Conservation (phyloP, 2,329 filamentous ascomycete genomes). For the Cephalotrichum gorgonifer region DNA sequence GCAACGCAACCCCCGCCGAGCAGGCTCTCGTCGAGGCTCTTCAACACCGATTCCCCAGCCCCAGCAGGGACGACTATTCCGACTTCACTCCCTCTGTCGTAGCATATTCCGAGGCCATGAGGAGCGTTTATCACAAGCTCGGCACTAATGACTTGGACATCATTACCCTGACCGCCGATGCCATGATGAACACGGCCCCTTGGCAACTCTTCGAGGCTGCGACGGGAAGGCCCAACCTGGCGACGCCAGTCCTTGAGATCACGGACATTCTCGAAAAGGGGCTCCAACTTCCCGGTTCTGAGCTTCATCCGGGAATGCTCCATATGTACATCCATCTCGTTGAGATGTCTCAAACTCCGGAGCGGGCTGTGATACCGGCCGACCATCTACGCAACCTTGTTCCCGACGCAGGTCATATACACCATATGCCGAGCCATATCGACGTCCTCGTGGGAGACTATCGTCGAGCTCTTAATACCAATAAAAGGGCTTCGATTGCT, state of each 20-base stretch:
- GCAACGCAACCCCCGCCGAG: slow-evolving; percentile 26
- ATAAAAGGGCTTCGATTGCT: slow-evolving; percentile 53
- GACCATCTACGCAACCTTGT: slow-evolving; percentile 53
- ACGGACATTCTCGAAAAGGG: slow-evolving; percentile 28
- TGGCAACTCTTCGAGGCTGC: slow-evolving; percentile 32
- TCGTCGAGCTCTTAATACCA: slow-evolving; percentile 52
- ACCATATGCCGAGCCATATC: slow-evolving; percentile 71
- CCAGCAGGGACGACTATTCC: slow-evolving; percentile 31
- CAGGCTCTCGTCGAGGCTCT: slow-evolving; percentile 48
- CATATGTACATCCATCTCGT: slow-evolving; percentile 71
- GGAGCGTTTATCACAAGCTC: slow-evolving; percentile 20
- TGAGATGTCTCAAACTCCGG: slow-evolving; percentile 63
- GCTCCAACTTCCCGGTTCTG: slow-evolving; percentile 35
- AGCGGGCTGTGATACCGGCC: slow-evolving; percentile 49
- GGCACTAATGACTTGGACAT: slow-evolving; percentile 27
- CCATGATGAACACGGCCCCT: slow-evolving; percentile 36
- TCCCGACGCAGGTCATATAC: slow-evolving; percentile 59
- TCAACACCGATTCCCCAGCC: no score
- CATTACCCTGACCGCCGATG: slow-evolving; percentile 25
- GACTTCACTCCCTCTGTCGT: slow-evolving; percentile 45
- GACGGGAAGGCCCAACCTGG: slow-evolving; percentile 18
- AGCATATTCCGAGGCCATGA: slow-evolving; percentile 29
- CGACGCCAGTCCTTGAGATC: slow-evolving; percentile 7
- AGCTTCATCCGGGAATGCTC: slow-evolving; percentile 56
- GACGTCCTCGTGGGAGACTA: slow-evolving; percentile 68